These are phyloP conservation scores for Trichoderma sp. DNA, from an alignment of 2,329 filamentous ascomycete species.

Conservation along the genomic window DNA sequence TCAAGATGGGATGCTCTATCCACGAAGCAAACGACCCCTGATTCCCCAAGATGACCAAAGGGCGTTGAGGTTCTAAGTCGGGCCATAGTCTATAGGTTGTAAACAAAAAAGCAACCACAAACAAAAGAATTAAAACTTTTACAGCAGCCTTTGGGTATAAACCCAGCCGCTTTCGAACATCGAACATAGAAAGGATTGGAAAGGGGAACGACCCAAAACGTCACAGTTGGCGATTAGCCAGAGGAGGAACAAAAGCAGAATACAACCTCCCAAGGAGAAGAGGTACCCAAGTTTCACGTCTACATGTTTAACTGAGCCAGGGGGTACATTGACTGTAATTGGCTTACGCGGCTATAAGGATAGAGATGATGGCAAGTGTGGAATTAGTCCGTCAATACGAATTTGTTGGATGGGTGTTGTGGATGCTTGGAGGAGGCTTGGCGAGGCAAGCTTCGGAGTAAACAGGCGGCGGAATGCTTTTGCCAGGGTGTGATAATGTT, in stretches of 20 bases:
- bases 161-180: conserved; percentile 18
- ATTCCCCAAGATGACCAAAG: conserved; percentile 22
- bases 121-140: conserved; percentile 30
- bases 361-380: not conserved
- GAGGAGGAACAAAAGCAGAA: not conserved
- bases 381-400: not conserved
- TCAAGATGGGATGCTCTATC: conserved; percentile 47
- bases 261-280: too few relatives aligned
- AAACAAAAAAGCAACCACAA: conserved; percentile 26
- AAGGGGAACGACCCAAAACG: too few relatives aligned
- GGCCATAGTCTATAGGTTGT: conserved; percentile 34
- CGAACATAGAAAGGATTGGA: conserved; percentile 10
- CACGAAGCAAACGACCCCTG: not conserved
- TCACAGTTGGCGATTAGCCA: not conserved
- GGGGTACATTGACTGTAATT: not conserved
- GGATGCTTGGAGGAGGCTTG: not conserved
- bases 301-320: not conserved
- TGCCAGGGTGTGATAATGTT: not conserved
- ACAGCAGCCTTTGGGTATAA: conserved; percentile 26
- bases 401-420: not conserved
- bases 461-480: not conserved
- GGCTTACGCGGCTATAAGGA: not conserved
- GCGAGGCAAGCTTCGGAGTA: not conserved
- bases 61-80: conserved; percentile 22
- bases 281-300: not conserved